Conservation (phyloP, 306 rosid species). For the Pueraria montana region DNA sequence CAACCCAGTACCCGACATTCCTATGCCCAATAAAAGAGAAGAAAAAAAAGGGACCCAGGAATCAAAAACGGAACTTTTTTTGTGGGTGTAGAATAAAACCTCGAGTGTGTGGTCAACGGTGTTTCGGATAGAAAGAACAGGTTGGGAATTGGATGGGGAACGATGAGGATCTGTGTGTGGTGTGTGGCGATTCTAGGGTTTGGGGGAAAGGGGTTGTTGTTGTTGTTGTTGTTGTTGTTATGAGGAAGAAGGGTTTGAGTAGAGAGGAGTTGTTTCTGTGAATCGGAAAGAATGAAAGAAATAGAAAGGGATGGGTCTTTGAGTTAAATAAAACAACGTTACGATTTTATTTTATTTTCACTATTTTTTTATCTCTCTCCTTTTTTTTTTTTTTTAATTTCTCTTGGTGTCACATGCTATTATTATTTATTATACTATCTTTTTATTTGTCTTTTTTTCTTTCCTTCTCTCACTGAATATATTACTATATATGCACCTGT, state of each 20-base stretch:
- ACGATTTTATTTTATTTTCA: not conserved
- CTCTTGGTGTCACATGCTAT: not conserved
- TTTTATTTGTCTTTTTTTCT: not conserved
- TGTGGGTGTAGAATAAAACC: conserved; percentile 35
- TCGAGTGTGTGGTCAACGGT: conserved; percentile 58
- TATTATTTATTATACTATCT: not conserved
- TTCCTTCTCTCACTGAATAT: not conserved
- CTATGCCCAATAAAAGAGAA: conserved; percentile 22
- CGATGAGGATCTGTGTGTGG: conserved; percentile 39
- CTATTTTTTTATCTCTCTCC: not conserved
- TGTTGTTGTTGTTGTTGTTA: not conserved
- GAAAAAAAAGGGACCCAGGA: not conserved
- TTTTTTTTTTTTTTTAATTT: too few species aligned
- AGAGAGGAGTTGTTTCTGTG: conserved; percentile 2
- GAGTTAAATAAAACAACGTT: conserved; percentile 38
- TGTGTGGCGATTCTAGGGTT: conserved; percentile 35
- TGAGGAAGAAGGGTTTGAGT: conserved; percentile 15
- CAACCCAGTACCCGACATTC: conserved; percentile 75
- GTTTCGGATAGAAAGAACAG: conserved; percentile 22
- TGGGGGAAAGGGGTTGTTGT: not conserved
- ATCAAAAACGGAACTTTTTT: conserved; percentile 28
- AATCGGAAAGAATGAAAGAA: conserved; percentile 48
- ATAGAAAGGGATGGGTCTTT: not conserved
- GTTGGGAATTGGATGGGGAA: conserved; percentile 22
- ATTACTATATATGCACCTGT: not conserved